Conservation (phyloP, 345 rosid species). For the Pistacia atlantica region DNA sequence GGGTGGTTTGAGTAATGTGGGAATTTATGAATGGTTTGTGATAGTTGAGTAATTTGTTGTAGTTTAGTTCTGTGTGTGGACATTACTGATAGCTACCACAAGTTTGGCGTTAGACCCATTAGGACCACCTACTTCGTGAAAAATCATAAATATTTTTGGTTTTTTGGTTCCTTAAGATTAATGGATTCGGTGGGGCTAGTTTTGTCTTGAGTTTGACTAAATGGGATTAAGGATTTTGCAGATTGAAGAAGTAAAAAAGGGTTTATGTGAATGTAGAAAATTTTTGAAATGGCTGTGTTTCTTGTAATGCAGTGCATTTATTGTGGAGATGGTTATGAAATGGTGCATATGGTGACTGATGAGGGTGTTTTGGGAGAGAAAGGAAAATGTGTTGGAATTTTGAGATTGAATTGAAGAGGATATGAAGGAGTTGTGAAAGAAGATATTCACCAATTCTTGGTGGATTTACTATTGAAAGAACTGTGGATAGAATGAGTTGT, state of each 20-base stretch:
- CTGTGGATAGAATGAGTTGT: neutral
- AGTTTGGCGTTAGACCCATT: no score
- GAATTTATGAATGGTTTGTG: neutral
- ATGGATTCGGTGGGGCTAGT: no score
- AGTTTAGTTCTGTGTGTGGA: neutral
- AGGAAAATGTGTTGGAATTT: neutral
- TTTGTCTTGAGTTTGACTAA: no score
- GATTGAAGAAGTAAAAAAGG: no score
- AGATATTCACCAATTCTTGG: neutral
- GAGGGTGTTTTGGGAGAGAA: no score
- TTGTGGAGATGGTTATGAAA: neutral
- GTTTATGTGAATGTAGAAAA: no score
- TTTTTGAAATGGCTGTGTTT: no score
- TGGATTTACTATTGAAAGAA: neutral
- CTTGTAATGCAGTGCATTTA: neutral
- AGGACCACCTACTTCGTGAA: no score
- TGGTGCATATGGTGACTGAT: neutral
- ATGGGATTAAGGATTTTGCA: no score
- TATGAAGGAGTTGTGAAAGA: neutral
- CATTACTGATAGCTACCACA: neutral
- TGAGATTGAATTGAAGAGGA: conserved; percentile 9
- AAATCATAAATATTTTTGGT: no score
- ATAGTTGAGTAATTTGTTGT: neutral
- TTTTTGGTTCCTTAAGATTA: no score
- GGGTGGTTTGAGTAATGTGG: neutral